Evolutionary conservation across 2,329 filamentous ascomycete species (phyloP), one percentile per base, ranked within the genome.

Genomic region (Monilinia fructicola): DNA sequence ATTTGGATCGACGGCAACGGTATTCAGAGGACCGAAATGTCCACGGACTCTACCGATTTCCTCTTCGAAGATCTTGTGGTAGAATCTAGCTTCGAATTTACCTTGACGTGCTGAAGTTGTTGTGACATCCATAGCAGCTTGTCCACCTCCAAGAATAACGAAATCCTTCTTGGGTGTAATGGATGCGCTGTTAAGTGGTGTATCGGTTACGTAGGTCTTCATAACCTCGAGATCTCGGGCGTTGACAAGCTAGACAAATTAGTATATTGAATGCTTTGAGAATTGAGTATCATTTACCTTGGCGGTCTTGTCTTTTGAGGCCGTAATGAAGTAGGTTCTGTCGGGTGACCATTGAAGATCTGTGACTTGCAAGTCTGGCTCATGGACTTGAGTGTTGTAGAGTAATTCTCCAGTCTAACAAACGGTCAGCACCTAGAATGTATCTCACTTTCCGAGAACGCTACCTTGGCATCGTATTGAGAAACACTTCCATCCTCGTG

Each of bases 31-130:
- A 78, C 95, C 95, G 81, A 99, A 99, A 81, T 99, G 95, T 71
- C 95, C 95, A 78, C 93, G 87, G 71, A 99, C 95, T 84, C 95
- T 90, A 74, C 95, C 95, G 76, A 98, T 94, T 84, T 99, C 95
- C 80, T 99, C 94, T 81, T 97, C 93, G 79, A 99, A 98, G 79
- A 99, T 90, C 86, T 96, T 98, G 89, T 99, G 95, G 85, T 97
- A 99, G 86, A 99, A 99, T 72, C 95, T 89, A 54, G 95, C 95
- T 81, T 99, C 95, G 84, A 99, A 99, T 83, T 98, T 98, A 82
- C 95, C 95, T 84, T 99, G 95, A 73, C 95, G 88, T 60, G 93
- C 89, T 44, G 90, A 90, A 62, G 95, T 75, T 65, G 92, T 96
- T 67, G 95, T 99, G 80, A 99, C 95, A 78, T 98, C 94, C 92